Evolutionary conservation across 2,329 filamentous ascomycete species (phyloP), one percentile per base, ranked within the genome.

Genomic region (Arachnomyces sp.): DNA sequence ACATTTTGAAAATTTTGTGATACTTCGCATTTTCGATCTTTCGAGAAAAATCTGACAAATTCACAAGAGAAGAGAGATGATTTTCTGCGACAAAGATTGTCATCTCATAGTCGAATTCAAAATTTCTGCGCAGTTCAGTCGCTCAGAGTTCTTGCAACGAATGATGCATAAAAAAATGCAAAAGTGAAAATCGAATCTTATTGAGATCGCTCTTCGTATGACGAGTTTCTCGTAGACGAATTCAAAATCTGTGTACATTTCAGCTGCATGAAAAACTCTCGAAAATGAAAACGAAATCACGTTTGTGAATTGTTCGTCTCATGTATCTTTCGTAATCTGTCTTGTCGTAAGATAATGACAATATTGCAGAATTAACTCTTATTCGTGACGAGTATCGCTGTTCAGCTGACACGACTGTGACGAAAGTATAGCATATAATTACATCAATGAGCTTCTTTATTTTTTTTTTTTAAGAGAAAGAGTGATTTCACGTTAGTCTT

Each of bases 11-110:
- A 8, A 36, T 36, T 36, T n/a, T n/a, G 34, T 3, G 16, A 36
- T 36, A 11, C 16, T 36, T 36, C 34, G 16, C 17, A 36, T 36
- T 16, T 36, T 25, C 34, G 8, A 25, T 25, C 2, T 25, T n/a
- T 12, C 34, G 12, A 3, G 34, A 25, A 17, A 36, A 20, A 18
- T 25, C 34, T 36, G 34, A 25, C 16, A 17, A 36, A 18, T 25
- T n/a, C 34, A 36, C 34, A 36, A 20, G 34, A 36, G 34, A 25
- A 36, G 34, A 36, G 34, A 25, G 34, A 25, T 36, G 28, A 36
- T 36, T 36, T 25, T n/a, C 28, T 17, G 7, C 20, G 28, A 8
- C 13, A 25, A 2, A n/a, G 16, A 17, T 12, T 12, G 4, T 25
- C 28, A 20, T 20, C 34, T 17, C 17, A 25, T 36, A 12, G 16